Percentiles rank a stretch among this genome's conserved stretches.
Evolutionary conservation across 2,329 filamentous ascomycete species (phyloP).

Genomic region (Paecilomyces variotii): DNA sequence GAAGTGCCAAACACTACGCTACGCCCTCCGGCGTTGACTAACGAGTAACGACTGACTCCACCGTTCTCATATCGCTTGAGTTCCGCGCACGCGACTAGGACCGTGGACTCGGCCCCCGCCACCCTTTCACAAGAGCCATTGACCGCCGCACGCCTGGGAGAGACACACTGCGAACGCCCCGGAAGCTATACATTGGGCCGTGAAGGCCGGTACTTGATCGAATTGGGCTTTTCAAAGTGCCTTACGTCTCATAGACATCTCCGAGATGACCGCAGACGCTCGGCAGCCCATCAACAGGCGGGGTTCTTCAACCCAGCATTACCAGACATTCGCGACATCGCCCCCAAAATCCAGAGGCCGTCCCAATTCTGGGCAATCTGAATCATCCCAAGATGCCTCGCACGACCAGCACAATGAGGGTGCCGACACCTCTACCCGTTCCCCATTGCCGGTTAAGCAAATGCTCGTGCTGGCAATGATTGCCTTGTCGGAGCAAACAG

Average conservation of each 20-base stretch:
- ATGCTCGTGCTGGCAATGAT: constrained; percentile 79
- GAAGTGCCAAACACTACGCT: neutral
- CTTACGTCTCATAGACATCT: neutral
- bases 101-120: neutral
- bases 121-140: neutral
- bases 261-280: constrained; percentile 23
- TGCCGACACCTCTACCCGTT: constrained; percentile 23
- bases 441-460: constrained; percentile 74
- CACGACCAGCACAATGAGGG: constrained; percentile 19
- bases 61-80: neutral
- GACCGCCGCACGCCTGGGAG: neutral
- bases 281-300: constrained; percentile 27
- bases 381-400: constrained; percentile 27
- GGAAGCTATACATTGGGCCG: neutral
- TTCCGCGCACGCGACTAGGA: neutral
- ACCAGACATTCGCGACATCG: constrained; percentile 42
- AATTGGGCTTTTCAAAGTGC: neutral
- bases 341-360: constrained; percentile 39
- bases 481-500: constrained; percentile 88
- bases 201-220: neutral
- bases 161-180: neutral
- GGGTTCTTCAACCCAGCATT: constrained; percentile 37
- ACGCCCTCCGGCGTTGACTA: neutral
- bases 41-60: neutral
- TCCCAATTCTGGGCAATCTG: constrained; percentile 35